Evolutionary conservation across 768 basidiomycete genomes (phyloP).

Genomic region (Myochromella boudieri): DNA sequence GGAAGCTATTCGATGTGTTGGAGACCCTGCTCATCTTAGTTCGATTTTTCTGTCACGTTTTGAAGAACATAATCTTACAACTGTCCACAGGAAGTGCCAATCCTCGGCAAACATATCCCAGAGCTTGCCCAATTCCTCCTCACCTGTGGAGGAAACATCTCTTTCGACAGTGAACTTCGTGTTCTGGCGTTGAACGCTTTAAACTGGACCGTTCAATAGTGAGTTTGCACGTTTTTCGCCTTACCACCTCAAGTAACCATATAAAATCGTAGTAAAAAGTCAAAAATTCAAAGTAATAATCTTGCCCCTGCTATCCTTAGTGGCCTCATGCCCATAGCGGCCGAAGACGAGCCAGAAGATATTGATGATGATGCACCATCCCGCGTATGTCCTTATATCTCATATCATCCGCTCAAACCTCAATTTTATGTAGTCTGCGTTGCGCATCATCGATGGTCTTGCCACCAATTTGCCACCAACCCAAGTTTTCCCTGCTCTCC

Average conservation of each 20-base stretch:
- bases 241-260: no score
- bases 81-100: slow-evolving; percentile 79
- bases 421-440: slow-evolving; percentile 64
- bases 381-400: slow-evolving; percentile 54
- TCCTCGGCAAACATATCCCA: slow-evolving; percentile 85
- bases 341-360: slow-evolving; percentile 92
- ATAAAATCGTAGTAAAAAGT: slow-evolving; percentile 91
- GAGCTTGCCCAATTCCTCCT: slow-evolving; percentile 89
- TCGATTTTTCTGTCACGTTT: slow-evolving; percentile 19
- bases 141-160: slow-evolving; percentile 74
- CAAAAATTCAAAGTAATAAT: slow-evolving; percentile 84
- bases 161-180: slow-evolving; percentile 76
- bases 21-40: slow-evolving; percentile 95
- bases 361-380: slow-evolving; percentile 92
- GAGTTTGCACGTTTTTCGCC: slow-evolving; percentile 24
- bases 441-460: slow-evolving; percentile 92
- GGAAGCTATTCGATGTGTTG: slow-evolving; percentile 92
- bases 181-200: slow-evolving; percentile 90
- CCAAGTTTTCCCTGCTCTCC: slow-evolving; percentile 95
- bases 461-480: slow-evolving; percentile 90
- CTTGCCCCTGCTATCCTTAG: slow-evolving; percentile 85
- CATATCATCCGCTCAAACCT: slow-evolving; percentile 1
- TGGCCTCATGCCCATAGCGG: slow-evolving; percentile 90
- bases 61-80: slow-evolving; percentile 8
- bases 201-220: slow-evolving; percentile 98